phyloP scores from a whole-genome alignment of 495 filamentous ascomycete species.

The Parachaetomium inaequale region DNA sequence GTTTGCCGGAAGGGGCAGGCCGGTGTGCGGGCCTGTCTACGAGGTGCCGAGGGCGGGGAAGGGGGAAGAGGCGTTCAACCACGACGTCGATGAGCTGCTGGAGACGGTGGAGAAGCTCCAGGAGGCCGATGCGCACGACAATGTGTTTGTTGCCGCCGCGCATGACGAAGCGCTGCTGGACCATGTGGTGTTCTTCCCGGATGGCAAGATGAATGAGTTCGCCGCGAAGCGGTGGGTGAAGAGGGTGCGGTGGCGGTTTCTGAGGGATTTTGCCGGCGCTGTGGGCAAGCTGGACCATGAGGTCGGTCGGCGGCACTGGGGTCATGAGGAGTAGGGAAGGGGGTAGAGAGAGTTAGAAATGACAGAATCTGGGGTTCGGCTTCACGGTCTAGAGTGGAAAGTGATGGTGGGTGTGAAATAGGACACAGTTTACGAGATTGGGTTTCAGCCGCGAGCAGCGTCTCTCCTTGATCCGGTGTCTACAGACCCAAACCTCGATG shows the following conservation, averaged over 20 bases:
- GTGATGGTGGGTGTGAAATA: too few species aligned
- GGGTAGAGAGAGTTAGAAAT: too few species aligned
- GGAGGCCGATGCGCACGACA: slow-evolving; percentile 48
- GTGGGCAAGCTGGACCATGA: slow-evolving; percentile 29
- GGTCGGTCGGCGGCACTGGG: slow-evolving; percentile 14
- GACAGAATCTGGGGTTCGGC: too few species aligned
- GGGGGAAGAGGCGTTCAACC: slow-evolving; percentile 17
- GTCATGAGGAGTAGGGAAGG: neutral
- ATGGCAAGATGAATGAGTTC: slow-evolving; percentile 46
- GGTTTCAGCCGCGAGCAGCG: too few species aligned
- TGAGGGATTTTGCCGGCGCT: slow-evolving; percentile 50
- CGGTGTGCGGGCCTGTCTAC: slow-evolving; percentile 37
- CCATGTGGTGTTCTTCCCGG: slow-evolving; percentile 50
- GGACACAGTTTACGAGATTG: too few species aligned
- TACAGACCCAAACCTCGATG: too few species aligned
- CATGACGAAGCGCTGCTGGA: slow-evolving; percentile 50
- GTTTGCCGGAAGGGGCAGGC: slow-evolving; percentile 20
- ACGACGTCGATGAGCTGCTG: slow-evolving; percentile 27
- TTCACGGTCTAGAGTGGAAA: too few species aligned
- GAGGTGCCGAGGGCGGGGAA: slow-evolving; percentile 14
- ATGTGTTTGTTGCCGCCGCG: slow-evolving; percentile 51
- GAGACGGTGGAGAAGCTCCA: slow-evolving; percentile 45
- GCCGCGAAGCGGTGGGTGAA: slow-evolving; percentile 49
- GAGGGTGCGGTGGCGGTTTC: slow-evolving; percentile 51
- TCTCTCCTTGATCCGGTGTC: too few species aligned